Conservation (phyloP, 352 stramenopile species). For the Phytophthora litchii region DNA sequence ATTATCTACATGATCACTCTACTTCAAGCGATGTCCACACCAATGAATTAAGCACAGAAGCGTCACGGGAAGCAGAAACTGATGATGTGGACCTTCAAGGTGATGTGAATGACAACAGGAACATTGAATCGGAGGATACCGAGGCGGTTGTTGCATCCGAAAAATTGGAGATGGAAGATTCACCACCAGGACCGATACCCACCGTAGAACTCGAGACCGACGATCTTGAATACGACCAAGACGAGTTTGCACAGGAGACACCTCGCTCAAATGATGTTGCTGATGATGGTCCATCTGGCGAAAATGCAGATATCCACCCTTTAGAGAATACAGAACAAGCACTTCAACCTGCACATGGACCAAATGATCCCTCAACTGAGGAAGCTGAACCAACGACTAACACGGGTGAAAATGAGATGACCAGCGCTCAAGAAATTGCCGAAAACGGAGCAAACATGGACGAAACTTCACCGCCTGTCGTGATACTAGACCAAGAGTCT, state of each 20-base stretch:
- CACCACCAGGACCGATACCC: background rate
- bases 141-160: background rate
- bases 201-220: conserved; percentile 7
- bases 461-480: background rate
- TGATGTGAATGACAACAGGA: background rate
- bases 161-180: background rate
- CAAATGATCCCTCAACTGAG: background rate
- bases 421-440: background rate
- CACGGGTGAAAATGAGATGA: background rate
- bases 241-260: conserved; percentile 26
- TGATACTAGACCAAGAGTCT: background rate
- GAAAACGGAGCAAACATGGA: background rate
- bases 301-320: background rate
- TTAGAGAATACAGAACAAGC: conserved; percentile 1
- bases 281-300: background rate
- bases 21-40: background rate
- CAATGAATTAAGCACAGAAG: background rate
- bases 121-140: background rate
- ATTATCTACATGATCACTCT: background rate
- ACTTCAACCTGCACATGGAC: background rate
- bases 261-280: background rate
- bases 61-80: background rate
- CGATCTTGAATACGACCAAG: conserved; percentile 23
- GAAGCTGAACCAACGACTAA: background rate
- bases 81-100: background rate